Percentiles rank a stretch among this genome's conserved stretches.
phyloP scores from a whole-genome alignment of 495 filamentous ascomycete species.

The Sordaria brevicollis region DNA sequence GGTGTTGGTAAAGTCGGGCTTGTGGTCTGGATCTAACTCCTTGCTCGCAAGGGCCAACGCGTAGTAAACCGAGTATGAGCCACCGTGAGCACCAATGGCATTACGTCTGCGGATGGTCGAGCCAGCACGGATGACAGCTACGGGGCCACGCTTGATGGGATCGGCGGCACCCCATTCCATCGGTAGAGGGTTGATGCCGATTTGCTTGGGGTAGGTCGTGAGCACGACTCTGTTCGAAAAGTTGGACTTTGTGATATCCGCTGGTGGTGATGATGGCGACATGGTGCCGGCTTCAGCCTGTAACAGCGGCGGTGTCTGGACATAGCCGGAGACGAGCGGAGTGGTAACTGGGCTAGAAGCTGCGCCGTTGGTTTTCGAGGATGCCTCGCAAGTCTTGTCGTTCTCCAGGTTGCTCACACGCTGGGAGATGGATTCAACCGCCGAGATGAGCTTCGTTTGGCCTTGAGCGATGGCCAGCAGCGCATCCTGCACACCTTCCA shows the following conservation, averaged over 20 bases:
- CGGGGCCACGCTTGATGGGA: slow-evolving; percentile 65
- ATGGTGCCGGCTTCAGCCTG: slow-evolving; percentile 23
- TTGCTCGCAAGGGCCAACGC: slow-evolving; percentile 88
- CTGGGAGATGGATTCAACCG: slow-evolving; percentile 55
- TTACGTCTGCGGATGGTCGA: slow-evolving; percentile 79
- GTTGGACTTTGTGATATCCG: slow-evolving; percentile 10
- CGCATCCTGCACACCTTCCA: slow-evolving; percentile 42
- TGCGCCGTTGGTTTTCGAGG: background rate
- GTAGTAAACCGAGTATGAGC: slow-evolving; percentile 96
- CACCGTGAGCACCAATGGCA: slow-evolving; percentile 76
- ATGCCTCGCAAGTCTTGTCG: background rate
- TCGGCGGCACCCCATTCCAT: slow-evolving; percentile 83
- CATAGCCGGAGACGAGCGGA: slow-evolving; percentile 12
- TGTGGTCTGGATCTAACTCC: slow-evolving; percentile 72
- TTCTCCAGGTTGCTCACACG: slow-evolving; percentile 29
- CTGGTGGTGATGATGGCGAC: slow-evolving; percentile 11
- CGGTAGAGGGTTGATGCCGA: slow-evolving; percentile 80
- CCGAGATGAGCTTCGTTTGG: slow-evolving; percentile 48
- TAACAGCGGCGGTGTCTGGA: slow-evolving; percentile 14
- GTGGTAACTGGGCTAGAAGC: slow-evolving; percentile 5
- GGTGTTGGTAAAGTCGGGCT: slow-evolving; percentile 86
- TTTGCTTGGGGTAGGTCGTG: slow-evolving; percentile 90
- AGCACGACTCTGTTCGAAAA: slow-evolving; percentile 33
- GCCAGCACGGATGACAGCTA: slow-evolving; percentile 73
- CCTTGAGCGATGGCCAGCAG: slow-evolving; percentile 44